Evolutionary conservation across 306 rosid species (phyloP), one percentile per base, ranked within the genome.

Genomic region (Crotalaria pallida): DNA sequence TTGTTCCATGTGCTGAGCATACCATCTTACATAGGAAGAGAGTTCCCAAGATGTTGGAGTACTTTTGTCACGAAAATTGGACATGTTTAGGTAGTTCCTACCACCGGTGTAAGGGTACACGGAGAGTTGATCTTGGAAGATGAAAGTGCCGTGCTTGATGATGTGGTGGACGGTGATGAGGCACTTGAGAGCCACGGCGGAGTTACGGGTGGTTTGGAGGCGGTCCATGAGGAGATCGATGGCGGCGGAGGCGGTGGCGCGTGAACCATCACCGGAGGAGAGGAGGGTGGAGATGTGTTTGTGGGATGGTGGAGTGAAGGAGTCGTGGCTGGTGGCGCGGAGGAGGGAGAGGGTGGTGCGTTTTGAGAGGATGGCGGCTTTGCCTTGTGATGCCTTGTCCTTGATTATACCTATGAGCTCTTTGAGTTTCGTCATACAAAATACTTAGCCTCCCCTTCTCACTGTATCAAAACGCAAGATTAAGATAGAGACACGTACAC

Each of bases 101-200:
- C 92, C 97, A 0, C 92, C 88, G 11, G 47, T 10, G 58, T 73
- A 45, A n/a, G 96, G 95, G 58, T 57, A 83, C 0, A 87, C 80
- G 17, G 92, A 81, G 70, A 90, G 88, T 82, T 90, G 95, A 63
- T 90, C 97, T 40, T 70, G 85, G 15, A 90, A 86, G 50, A 88
- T 88, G 85, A 90, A 90, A 68, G 66, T 68, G 10, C 92, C 96
- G 58, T 55, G 57, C 16, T 68, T 81, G 66, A 87, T 21, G 34
- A 91, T 71, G 61, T 83, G 86, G 57, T 90, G 95, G 34, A 85
- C 84, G 50, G 74, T 77, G 72, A 90, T 6, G 16, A 90, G 85
- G 47, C 92, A 90, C 77, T 90, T 90, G 79, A 90, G 88, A 0
- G 96, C 95, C 15, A 88, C 96, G 75, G 87, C 81, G 26, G 92